Evolutionary conservation across 2,329 filamentous ascomycete species (phyloP), one percentile per base, ranked within the genome.

Genomic region (Penicillium fuscoglaucum): DNA sequence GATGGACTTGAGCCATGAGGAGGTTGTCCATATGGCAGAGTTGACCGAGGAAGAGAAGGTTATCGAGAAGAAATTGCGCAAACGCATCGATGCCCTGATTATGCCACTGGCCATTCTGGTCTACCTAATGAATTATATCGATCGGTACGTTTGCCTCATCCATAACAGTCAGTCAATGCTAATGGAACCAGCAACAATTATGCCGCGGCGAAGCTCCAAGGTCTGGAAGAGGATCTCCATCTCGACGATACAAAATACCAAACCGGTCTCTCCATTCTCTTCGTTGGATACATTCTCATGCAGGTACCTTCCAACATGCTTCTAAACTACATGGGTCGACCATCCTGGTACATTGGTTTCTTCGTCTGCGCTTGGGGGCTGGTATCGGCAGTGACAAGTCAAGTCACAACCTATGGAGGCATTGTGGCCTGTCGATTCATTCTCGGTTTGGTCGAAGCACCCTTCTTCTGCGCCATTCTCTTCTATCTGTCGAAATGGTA

Each of bases 401-500:
- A 78, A 58, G 77, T 79, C 29, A 75, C 69, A 33, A 74, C 62
- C 54, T 79, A 73, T 61, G 74, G 73, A 6, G 72, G 72, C 2
- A 78, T 81, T 33, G 70, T 80, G 12, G 77, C 74, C 0, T 79
- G 76, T 54, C 75, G 78, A 15, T 78, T 81, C 44, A 66, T 81
- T n/a, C 70, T 80, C 4, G 78, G 77, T 31, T 60, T 78, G 15
- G 77, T 77, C 26, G 80, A 83, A 66, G 81, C 80, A 0, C 78
- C 80, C 1, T 79, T 75, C 60, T 76, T 78, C 64, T 68, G 80
- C 13, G 80, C 79, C 8, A 75, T 78, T 9, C 67, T 82, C 13
- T 81, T 80, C 68, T 80, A 80, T 57, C 73, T 82, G 9, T 79
- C 76, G 7, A 79, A 77, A 60, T 83, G 81, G 80, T 84, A 84